Base-by-base conservation (phyloP, 768 basidiomycete genomes). In the Phaffia tasmanica region DNA sequence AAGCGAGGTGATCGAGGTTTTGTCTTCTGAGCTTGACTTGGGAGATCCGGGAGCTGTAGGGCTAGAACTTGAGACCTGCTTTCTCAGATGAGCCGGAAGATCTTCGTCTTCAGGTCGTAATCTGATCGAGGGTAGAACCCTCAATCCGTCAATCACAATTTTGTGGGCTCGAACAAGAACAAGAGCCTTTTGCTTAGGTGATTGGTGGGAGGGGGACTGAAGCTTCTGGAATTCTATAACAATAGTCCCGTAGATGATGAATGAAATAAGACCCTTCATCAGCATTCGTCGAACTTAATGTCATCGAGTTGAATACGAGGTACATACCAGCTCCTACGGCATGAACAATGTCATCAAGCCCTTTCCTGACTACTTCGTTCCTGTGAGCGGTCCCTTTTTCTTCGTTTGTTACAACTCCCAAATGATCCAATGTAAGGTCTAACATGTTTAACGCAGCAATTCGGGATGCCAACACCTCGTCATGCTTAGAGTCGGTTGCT, bases 371-470 rank as follows among this genome's bases (percentile, higher is more conserved):
- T 0, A 59, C 57, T 3, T 70, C 69, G 32, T 71, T 63, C n/a
- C 71, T 56, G 78, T 78, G 57, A 81, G 71, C 80, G 5, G 78
- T 79, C 23, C 81, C 70, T 6, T 76, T 75, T 11, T 42, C 35
- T 42, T 42, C 35, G 2, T 83, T 85, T 0, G 89, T 83, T 62
- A 89, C 85, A 11, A 98, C 81, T 19, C 93, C 94, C 1, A 99
- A 83, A 77, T 98, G 92, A 49, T 87, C 86, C 14, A 98, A 79
- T 1, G 85, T 82, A 0, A 99, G 79, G 75, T 97, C 94, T 1
- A 98, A 80, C 81, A 92, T 83, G 71, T 93, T 92, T 55, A 99
- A 79, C 1, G 92, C 93, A 18, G 90, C 89, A 19, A 97, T 85
- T 6, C 93, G 84, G 72, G 85, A 87, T 0, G 92, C 84, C 3